A percentile compares a stretch with the other conserved stretches of the same genome.
These are phyloP conservation scores for Zygosaccharomyces pseudobailii DNA, from an alignment of 1,139 yeast genomes.

Conservation along the genomic window DNA sequence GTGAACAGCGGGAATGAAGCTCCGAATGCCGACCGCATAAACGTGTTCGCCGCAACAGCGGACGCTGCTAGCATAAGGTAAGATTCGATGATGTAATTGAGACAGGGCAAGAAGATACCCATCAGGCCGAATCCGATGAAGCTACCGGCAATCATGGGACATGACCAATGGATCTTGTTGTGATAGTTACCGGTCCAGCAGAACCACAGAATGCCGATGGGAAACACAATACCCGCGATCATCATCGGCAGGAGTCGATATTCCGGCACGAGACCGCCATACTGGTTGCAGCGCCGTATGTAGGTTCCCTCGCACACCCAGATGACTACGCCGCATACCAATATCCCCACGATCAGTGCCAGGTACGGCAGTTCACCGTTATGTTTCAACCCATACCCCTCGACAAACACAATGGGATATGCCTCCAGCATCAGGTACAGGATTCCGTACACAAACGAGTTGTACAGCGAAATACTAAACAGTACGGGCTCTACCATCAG, in stretches of 20 bases:
- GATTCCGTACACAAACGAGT: slow-evolving; percentile 81
- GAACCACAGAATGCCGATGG: slow-evolving; percentile 78
- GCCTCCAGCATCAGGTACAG: slow-evolving; percentile 74
- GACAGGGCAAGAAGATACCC: slow-evolving; percentile 69
- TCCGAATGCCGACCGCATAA: slow-evolving; percentile 62
- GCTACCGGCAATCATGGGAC: slow-evolving; percentile 71
- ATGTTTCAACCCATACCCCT: slow-evolving; percentile 48
- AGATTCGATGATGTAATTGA: slow-evolving; percentile 76
- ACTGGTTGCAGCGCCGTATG: slow-evolving; percentile 38
- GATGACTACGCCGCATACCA: slow-evolving; percentile 50
- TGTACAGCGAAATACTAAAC: slow-evolving; percentile 63
- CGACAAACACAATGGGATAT: slow-evolving; percentile 65
- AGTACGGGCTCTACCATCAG: slow-evolving; percentile 69
- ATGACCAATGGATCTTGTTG: slow-evolving; percentile 70
- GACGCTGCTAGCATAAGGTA: slow-evolving; percentile 81
- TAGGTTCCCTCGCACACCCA: slow-evolving; percentile 38
- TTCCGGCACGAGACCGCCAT: slow-evolving; percentile 67
- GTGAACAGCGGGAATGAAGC: slow-evolving; percentile 80
- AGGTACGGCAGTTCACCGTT: slow-evolving; percentile 56
- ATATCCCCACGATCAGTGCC: slow-evolving; percentile 56
- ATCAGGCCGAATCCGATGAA: slow-evolving; percentile 73
- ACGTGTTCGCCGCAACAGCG: slow-evolving; percentile 84
- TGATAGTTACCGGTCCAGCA: slow-evolving; percentile 80
- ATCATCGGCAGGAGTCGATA: slow-evolving; percentile 73
- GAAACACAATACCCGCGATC: slow-evolving; percentile 61